These are phyloP conservation scores for Mentha longifolia DNA, from an alignment of 257 asterid species.

Conservation along the genomic window DNA sequence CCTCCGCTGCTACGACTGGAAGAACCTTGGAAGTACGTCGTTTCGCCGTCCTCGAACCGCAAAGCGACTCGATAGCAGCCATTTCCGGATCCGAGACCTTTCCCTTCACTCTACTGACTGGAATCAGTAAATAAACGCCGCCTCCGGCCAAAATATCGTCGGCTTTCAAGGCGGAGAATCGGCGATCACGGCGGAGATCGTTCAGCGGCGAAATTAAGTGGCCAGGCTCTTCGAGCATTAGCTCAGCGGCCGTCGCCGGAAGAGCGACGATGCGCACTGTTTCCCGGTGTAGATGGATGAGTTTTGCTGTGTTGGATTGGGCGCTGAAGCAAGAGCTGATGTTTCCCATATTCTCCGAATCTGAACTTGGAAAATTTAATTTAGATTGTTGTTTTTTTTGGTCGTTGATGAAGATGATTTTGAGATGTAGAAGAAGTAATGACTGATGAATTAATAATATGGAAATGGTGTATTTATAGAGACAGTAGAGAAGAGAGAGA, in stretches of 20 bases:
- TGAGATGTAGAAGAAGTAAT: not conserved
- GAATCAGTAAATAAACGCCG: slow-evolving; percentile 40
- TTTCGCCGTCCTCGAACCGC: slow-evolving; percentile 28
- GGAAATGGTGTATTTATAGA: not conserved
- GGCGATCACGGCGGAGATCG: slow-evolving; percentile 16
- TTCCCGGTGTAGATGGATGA: slow-evolving; percentile 42
- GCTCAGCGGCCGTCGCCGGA: slow-evolving; percentile 49
- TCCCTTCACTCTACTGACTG: slow-evolving; percentile 36
- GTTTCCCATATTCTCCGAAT: slow-evolving; percentile 40
- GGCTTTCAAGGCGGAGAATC: slow-evolving; percentile 48
- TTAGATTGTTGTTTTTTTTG: not conserved
- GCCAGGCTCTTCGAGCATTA: slow-evolving; percentile 51
- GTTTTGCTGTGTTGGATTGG: slow-evolving; percentile 36
- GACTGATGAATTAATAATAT: not conserved
- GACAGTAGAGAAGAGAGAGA: not conserved
- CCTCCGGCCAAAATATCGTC: slow-evolving; percentile 41
- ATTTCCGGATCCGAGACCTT: slow-evolving; percentile 46
- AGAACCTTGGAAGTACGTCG: slow-evolving; percentile 46
- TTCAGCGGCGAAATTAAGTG: slow-evolving; percentile 33
- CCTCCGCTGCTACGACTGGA: slow-evolving; percentile 31
- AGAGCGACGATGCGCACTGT: slow-evolving; percentile 27
- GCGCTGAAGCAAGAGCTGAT: slow-evolving; percentile 34
- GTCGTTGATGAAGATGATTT: not conserved
- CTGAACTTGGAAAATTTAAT: not conserved
- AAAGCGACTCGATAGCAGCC: slow-evolving; percentile 33